phyloP scores from a whole-genome alignment of 2,329 filamentous ascomycete genomes.

The Colletotrichum noveboracense region DNA sequence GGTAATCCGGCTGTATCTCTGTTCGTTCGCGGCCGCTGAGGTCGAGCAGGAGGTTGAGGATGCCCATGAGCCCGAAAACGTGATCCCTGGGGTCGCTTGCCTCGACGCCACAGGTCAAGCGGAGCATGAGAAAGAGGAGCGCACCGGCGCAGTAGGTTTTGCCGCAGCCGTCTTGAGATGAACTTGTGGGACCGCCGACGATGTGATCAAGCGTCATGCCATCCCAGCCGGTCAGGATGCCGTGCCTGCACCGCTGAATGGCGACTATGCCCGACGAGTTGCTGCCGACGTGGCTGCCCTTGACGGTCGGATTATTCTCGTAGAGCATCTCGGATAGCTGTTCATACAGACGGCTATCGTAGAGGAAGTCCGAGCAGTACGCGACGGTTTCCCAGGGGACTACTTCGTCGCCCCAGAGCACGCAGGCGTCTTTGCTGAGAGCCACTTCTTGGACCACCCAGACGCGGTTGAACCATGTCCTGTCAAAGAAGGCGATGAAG shows the following conservation, averaged over 20 bases:
- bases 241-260: conserved; percentile 5
- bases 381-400: conserved; percentile 17
- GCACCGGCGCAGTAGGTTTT: not conserved
- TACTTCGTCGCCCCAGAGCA: conserved; percentile 13
- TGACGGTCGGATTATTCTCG: conserved; percentile 3
- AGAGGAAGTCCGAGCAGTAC: conserved; percentile 5
- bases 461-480: conserved; percentile 20
- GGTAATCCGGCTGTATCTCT: not conserved
- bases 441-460: conserved; percentile 24
- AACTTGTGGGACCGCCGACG: not conserved
- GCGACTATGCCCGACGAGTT: conserved; percentile 9
- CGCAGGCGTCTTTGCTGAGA: conserved; percentile 7
- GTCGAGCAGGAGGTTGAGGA: conserved; percentile 14
- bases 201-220: conserved; percentile 6
- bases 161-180: not conserved
- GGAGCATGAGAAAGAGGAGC: conserved; percentile 18
- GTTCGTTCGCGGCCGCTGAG: not conserved
- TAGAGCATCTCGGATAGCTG: conserved; percentile 1
- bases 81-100: conserved; percentile 22
- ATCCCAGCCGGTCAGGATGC: not conserved
- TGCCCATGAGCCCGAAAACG: conserved; percentile 21
- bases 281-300: not conserved
- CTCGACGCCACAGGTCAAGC: conserved; percentile 15
- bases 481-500: conserved; percentile 17
- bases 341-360: conserved; percentile 4